Evolutionary conservation across 352 stramenopile genomes (phyloP), one percentile per base, ranked within the genome.

Genomic region (Phytophthora quininea): DNA sequence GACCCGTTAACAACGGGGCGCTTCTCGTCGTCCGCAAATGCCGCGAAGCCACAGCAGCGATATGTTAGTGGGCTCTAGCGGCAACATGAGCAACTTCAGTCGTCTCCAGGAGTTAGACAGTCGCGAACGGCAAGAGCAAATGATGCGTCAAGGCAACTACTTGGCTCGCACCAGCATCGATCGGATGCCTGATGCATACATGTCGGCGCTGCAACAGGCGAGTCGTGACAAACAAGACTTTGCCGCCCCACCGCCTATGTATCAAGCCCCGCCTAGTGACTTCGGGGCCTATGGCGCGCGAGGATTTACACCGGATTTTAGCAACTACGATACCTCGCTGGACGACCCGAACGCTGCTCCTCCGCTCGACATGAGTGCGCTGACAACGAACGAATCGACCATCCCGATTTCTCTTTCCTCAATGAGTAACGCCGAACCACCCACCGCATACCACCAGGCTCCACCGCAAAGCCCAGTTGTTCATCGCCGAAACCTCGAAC

Each of bases 351-450:
- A 67, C 33, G 56, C 42, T 2, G 29, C 54, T 10, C 67, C 71
- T 9, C 67, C 71, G 14, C 57, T 82, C n/a, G 74, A 77, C 9
- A 64, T 79, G 63, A 77, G 62, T 19, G 74, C 74, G 12, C 67
- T 82, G 19, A 66, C 59, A 43, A 65, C 49, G 9, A 67, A 67
- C 10, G 59, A 46, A 14, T 75, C 67, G 33, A 54, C 59, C 15
- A 64, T 77, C 30, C 61, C 58, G 19, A 69, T 72, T 27, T 58
- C 66, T 9, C 45, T 74, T 5, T 60, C 68, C n/a, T 58, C 55
- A 40, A 63, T 53, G 46, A 67, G 59, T 35, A 54, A 35, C 27
- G 24, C 35, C 12, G 38, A 52, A 30, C 46, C 62, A 59, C 29
- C 43, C 37, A 54, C 29, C 57, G 53, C 54, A 40, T 19, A 15